Conservation (phyloP, 306 rosid species). For the Glycine soja region DNA sequence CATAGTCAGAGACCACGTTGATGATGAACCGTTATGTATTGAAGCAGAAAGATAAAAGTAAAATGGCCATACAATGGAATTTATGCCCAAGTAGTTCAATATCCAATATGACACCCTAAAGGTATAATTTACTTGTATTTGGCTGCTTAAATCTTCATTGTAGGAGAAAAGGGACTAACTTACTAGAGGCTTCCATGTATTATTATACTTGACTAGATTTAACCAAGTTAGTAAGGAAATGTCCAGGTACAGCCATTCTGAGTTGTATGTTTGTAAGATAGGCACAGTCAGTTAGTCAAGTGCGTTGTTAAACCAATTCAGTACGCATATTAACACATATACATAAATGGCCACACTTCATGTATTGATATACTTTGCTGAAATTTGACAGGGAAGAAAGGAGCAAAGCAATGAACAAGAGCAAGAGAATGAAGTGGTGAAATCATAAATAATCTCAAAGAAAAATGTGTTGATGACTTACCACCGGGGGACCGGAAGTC, state of each 20-base stretch:
- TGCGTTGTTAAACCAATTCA: not conserved
- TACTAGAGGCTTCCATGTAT: not conserved
- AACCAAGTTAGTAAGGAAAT: slow-evolving; percentile 21
- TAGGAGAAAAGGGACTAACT: slow-evolving; percentile 1
- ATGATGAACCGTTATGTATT: slow-evolving; percentile 2
- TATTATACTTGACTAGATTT: slow-evolving; percentile 3
- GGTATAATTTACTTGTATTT: not conserved
- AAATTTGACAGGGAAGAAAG: slow-evolving; percentile 30
- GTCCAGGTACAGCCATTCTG: not conserved
- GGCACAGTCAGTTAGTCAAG: slow-evolving; percentile 5
- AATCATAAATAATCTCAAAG: not conserved
- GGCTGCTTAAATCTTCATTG: not conserved
- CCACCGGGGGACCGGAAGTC: slow-evolving; percentile 93
- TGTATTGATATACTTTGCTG: slow-evolving; percentile 9
- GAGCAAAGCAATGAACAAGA: not conserved
- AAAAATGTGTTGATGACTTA: slow-evolving; percentile 46
- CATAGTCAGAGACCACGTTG: slow-evolving; percentile 11
- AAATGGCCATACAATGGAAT: not conserved
- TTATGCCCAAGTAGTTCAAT: slow-evolving; percentile 13
- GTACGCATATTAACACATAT: not conserved
- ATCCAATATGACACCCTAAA: not conserved
- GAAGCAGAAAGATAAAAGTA: slow-evolving; percentile 12
- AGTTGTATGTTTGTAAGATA: slow-evolving; percentile 11
- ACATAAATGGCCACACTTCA: slow-evolving; percentile 1
- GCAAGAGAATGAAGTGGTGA: not conserved